Evolutionary conservation across 2,329 filamentous ascomycete genomes (phyloP).

Genomic region (Sarocladium strictum): DNA sequence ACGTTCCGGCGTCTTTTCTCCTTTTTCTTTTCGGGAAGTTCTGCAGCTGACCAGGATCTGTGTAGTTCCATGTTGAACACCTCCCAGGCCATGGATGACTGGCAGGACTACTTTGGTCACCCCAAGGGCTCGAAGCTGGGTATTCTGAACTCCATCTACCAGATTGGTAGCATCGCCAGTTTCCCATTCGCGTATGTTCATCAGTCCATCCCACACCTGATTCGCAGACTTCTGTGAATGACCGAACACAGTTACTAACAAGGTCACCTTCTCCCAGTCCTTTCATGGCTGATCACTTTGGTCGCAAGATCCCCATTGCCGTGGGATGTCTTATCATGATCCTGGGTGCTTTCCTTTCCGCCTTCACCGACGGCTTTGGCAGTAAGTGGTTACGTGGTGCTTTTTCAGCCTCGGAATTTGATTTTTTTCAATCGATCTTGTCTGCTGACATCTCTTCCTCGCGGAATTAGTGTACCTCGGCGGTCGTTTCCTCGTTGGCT

Average conservation of each 20-base stretch:
- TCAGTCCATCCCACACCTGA: background rate
- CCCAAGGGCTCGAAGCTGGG: slow-evolving; percentile 20
- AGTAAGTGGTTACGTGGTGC: slow-evolving; percentile 15
- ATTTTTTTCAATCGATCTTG: too few species aligned
- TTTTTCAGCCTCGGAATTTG: background rate
- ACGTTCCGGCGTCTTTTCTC: too few species aligned
- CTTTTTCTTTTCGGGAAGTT: too few species aligned
- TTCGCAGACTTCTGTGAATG: too few species aligned
- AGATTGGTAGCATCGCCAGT: slow-evolving; percentile 8
- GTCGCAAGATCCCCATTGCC: slow-evolving; percentile 46
- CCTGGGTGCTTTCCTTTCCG: slow-evolving; percentile 50
- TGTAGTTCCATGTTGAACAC: slow-evolving; percentile 35
- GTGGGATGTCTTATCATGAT: slow-evolving; percentile 50
- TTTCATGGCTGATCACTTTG: slow-evolving; percentile 47
- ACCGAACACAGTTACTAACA: too few species aligned
- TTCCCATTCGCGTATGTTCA: slow-evolving; percentile 13
- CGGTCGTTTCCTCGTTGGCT: slow-evolving; percentile 43
- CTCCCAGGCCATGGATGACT: slow-evolving; percentile 22
- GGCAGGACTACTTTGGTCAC: slow-evolving; percentile 19
- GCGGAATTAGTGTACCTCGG: slow-evolving; percentile 34
- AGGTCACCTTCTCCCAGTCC: slow-evolving; percentile 27
- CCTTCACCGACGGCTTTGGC: slow-evolving; percentile 36
- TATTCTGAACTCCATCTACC: slow-evolving; percentile 7
- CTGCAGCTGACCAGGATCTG: too few species aligned
- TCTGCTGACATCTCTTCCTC: too few species aligned